Conservation (phyloP, 225 moss, liverwort and hornwort species). For the Antitrichia curtipendula region DNA sequence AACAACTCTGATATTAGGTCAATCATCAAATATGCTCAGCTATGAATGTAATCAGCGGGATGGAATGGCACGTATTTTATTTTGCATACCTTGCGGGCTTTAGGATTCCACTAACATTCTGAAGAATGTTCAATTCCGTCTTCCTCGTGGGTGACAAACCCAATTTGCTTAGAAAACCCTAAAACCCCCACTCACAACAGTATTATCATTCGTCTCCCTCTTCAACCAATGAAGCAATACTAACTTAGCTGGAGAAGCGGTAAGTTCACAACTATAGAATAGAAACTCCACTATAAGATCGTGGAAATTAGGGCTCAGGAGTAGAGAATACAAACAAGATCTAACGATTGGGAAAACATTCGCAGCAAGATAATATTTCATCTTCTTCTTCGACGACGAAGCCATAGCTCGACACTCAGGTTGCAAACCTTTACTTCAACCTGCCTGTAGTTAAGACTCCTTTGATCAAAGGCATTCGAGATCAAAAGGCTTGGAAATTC, state of each 20-base stretch:
- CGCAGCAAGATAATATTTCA: not conserved
- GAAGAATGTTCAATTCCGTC: slow-evolving; percentile 43
- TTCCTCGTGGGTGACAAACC: slow-evolving; percentile 36
- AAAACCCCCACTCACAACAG: not conserved
- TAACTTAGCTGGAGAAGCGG: not conserved
- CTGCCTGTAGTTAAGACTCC: not conserved
- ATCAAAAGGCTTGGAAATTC: not conserved
- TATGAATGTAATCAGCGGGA: not conserved
- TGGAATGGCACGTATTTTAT: not conserved
- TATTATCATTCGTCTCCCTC: not conserved
- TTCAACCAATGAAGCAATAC: not conserved
- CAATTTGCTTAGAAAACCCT: slow-evolving; percentile 24
- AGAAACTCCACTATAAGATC: not conserved
- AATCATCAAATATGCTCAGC: not conserved
- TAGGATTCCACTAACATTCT: slow-evolving; percentile 57
- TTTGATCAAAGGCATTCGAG: not conserved
- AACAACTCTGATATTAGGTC: not conserved
- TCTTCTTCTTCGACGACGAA: not conserved
- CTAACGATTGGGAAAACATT: not conserved
- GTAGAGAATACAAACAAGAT: not conserved
- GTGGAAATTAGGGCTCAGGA: not conserved
- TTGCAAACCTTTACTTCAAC: not conserved
- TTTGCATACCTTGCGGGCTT: slow-evolving; percentile 45
- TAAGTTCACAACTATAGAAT: not conserved
- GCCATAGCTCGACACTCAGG: not conserved